Evolutionary conservation across 2,329 filamentous ascomycete species (phyloP), one percentile per base, ranked within the genome.

Genomic region (Cladosporium sp.): DNA sequence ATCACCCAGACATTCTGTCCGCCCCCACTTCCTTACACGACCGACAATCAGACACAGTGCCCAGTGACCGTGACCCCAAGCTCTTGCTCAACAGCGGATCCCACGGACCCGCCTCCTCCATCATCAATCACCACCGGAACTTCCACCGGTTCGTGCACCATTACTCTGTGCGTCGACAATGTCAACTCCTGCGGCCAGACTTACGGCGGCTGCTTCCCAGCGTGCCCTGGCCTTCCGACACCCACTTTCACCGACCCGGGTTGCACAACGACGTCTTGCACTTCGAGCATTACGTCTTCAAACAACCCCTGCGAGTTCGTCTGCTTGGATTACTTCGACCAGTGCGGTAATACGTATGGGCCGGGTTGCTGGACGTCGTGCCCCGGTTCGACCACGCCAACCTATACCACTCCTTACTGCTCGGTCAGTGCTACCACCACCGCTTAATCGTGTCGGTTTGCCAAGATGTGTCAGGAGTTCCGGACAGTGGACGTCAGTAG

Each of bases 131-230:
- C 56, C 8, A 28, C 22, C 22, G 22, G 22, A 28, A 5, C 22
- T 28, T 7, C 22, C 7, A 28, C 22, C 22, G 7, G 22, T 28
- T 28, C 22, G 3, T 55, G 56, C 46, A 43, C 49, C n/a, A n/a
- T 32, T n/a, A 52, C 57, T 28, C 45, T 58, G 10, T 64, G 62
- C 49, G 53, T 57, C 34, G 61, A 62, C 49, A 57, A 59, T 43
- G 54, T 63, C 54, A 61, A 63, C 46, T 54, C 52, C n/a, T 63
- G 61, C 43, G 54, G 49, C 43, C 50, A 56, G 28, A 50, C 40
- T n/a, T 63, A 61, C 40, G 61, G 61, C 10, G 59, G 56, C 34
- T 64, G 62, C 51, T 61, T 54, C 48, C 51, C 56, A 4, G 55
- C 49, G 10, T 64, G 62, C 53, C 44, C 46, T 4, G 57, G 55